Conservation (phyloP, 2,329 filamentous ascomycete species). For the Didymella segeticola region DNA sequence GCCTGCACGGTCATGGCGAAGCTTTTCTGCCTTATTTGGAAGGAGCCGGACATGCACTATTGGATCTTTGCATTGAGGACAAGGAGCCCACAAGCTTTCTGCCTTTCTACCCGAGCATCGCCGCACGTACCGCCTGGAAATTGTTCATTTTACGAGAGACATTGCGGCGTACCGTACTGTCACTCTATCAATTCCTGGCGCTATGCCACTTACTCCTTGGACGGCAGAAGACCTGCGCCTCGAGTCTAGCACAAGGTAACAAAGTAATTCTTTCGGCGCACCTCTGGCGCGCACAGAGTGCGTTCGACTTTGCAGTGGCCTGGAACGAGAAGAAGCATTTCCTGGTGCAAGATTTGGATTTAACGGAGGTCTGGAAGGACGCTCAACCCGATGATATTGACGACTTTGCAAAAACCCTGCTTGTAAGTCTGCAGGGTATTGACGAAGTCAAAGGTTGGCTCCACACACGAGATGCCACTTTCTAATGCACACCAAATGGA, state of each 20-base stretch:
- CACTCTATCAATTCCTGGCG: constrained; percentile 55
- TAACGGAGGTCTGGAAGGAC: constrained; percentile 29
- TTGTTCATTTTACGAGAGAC: constrained; percentile 63
- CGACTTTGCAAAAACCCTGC: constrained; percentile 36
- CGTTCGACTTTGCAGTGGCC: constrained; percentile 40
- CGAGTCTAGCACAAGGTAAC: constrained; percentile 14
- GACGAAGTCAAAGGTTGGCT: constrained; percentile 44
- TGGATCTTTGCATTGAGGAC: constrained; percentile 18
- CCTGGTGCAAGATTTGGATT: constrained; percentile 39
- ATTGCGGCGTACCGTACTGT: constrained; percentile 59
- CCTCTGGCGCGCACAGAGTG: constrained; percentile 38
- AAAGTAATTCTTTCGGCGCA: constrained; percentile 36
- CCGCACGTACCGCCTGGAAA: constrained; percentile 54
- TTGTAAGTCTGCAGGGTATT: constrained; percentile 35
- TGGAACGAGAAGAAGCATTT: constrained; percentile 43
- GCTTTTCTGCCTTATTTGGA: constrained; percentile 27
- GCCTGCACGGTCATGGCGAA: constrained; percentile 27
- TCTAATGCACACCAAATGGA: constrained; percentile 11
- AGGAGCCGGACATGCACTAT: constrained; percentile 12
- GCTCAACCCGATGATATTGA: constrained; percentile 39
- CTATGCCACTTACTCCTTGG: constrained; percentile 30
- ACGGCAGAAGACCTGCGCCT: constrained; percentile 21
- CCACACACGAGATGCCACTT: constrained; percentile 25
- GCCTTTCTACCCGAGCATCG: constrained; percentile 50
- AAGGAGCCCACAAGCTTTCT: constrained; percentile 30